These are phyloP conservation scores for Bjerkandera adusta DNA, from an alignment of 1,284 basidiomycete genomes.

Conservation along the genomic window DNA sequence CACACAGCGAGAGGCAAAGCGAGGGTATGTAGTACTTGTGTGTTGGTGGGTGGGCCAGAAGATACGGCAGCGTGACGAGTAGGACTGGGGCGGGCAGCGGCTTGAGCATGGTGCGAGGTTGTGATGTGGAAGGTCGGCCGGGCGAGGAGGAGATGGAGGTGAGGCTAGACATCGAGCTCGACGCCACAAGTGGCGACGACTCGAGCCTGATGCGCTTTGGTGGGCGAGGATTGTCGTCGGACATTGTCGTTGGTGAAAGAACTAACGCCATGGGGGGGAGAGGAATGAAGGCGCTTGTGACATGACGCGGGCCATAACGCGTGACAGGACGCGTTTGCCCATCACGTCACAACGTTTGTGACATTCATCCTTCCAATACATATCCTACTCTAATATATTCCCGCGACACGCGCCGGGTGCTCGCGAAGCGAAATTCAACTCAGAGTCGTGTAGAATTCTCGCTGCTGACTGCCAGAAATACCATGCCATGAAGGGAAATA, in stretches of 20 bases:
- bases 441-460: too few relatives aligned
- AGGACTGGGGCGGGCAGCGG: constrained; percentile 48
- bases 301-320: constrained; percentile 8
- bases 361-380: background rate
- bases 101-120: constrained; percentile 15
- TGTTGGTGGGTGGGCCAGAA: constrained; percentile 60
- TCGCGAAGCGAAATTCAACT: too few relatives aligned
- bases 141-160: constrained; percentile 12
- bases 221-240: constrained; percentile 24
- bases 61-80: constrained; percentile 55
- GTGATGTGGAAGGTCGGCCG: constrained; percentile 10
- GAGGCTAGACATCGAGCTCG: constrained; percentile 16
- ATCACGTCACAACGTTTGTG: background rate
- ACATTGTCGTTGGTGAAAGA: constrained; percentile 2
- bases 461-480: too few relatives aligned
- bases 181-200: constrained; percentile 13
- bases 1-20: constrained; percentile 51
- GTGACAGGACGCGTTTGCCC: constrained; percentile 9
- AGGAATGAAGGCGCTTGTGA: constrained; percentile 3
- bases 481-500: too few relatives aligned
- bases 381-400: too few relatives aligned
- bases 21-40: constrained; percentile 53
- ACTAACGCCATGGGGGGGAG: background rate
- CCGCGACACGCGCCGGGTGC: too few relatives aligned
- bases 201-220: constrained; percentile 24